phyloP scores from a whole-genome alignment of 257 asterid species.

The Solanum pimpinellifolium region DNA sequence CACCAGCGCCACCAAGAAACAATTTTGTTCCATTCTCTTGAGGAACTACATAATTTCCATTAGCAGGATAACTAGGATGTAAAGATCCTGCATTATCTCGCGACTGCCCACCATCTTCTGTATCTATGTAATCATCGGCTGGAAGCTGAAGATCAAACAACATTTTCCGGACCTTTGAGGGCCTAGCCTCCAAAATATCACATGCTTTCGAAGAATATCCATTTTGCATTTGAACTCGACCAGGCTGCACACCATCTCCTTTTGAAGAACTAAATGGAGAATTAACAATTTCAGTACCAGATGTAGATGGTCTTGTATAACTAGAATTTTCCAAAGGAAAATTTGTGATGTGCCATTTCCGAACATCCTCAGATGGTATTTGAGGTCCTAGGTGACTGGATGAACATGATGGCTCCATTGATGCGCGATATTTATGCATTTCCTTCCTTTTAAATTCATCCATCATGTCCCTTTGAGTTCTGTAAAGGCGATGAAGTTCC shows the following conservation, averaged over 20 bases:
- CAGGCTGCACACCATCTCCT: slow-evolving; percentile 27
- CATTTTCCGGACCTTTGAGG: slow-evolving; percentile 72
- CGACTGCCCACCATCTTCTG: slow-evolving; percentile 41
- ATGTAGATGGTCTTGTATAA: slow-evolving; percentile 35
- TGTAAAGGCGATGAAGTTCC: slow-evolving; percentile 85
- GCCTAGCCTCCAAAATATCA: slow-evolving; percentile 56
- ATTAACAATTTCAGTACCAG: slow-evolving; percentile 43
- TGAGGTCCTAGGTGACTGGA: slow-evolving; percentile 60
- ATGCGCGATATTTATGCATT: slow-evolving; percentile 23
- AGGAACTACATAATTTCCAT: slow-evolving; percentile 15
- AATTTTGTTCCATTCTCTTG: slow-evolving; percentile 12
- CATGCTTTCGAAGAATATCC: slow-evolving; percentile 37
- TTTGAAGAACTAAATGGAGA: slow-evolving; percentile 72
- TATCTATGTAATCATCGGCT: slow-evolving; percentile 65
- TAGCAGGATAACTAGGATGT: slow-evolving; percentile 18
- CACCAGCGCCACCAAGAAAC: slow-evolving; percentile 14
- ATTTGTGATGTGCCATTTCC: slow-evolving; percentile 49
- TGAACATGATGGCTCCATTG: slow-evolving; percentile 68
- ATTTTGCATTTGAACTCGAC: slow-evolving; percentile 30
- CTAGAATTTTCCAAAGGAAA: slow-evolving; percentile 44
- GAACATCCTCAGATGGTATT: slow-evolving; percentile 48
- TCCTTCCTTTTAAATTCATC: slow-evolving; percentile 52
- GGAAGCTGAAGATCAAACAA: slow-evolving; percentile 89
- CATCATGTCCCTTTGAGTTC: slow-evolving; percentile 92
- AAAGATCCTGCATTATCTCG: slow-evolving; percentile 15